Base-by-base conservation (phyloP, 805 yeast species). In the Wickerhamiella cacticola region DNA sequence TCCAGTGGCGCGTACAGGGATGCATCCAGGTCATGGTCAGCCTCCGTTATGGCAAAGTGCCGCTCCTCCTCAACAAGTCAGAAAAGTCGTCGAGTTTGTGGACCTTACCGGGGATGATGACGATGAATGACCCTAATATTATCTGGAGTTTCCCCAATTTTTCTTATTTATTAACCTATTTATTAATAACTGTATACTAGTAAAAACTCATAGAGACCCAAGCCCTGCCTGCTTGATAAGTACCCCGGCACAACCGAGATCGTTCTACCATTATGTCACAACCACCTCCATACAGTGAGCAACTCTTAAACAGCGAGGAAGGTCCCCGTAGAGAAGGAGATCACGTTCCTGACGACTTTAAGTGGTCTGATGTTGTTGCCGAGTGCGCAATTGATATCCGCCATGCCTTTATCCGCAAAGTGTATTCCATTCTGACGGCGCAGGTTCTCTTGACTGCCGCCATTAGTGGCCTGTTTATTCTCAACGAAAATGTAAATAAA, bases 381-480 rank as follows among this genome's bases (percentile, higher is more conserved):
- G 78, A 82, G 26, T 84, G 95, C 64, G 83, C 81, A 50, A 66
- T 83, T 45, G 76, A 81, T 13, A 70, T 86, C 34, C 76, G 95
- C 56, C 82, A 80, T 54, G 72, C 78, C 61, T 86, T 86, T 56
- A 68, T 83, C 55, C 73, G 87, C 50, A 82, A 82, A 59, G 96
- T 86, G 7, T 87, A 85, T 63, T 68, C 85, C 5, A 70, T 87
- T 41, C 69, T 86, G 44, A 63, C 78, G 10, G 64, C 72, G 4
- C 96, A 86, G 63, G 60, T 86, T 31, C 61, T 78, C 25, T 64
- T 69, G 24, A 84, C 95, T 0, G 70, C 80, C 19, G 64, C 71
- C 7, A 72, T 76, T 21, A 82, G 85, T 4, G 66, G 68, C 21
- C 53, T 74, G 18, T 70, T 82, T 39, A 64, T 71, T 33, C 57